phyloP scores from a whole-genome alignment of 202 grass and related monocot species.

The Schoenoplectus tabernaemontani region DNA sequence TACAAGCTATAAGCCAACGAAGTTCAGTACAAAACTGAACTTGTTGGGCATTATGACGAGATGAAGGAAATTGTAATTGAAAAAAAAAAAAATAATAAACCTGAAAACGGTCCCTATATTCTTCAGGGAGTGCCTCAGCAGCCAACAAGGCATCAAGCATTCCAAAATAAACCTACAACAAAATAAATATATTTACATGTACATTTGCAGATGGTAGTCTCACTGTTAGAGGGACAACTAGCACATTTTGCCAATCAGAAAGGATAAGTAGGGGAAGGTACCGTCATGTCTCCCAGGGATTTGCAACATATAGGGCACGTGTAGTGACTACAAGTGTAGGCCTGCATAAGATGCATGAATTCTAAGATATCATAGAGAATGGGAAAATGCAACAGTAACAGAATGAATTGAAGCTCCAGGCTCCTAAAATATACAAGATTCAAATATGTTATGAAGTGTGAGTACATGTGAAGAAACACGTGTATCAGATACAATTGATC shows the following conservation, averaged over 20 bases:
- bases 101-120: slow-evolving; percentile 80
- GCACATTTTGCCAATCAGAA: background rate
- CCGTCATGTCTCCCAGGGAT: slow-evolving; percentile 94
- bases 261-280: slow-evolving; percentile 21
- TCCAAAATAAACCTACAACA: slow-evolving; percentile 80
- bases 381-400: background rate
- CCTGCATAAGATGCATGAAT: slow-evolving; percentile 35
- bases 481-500: too few species aligned
- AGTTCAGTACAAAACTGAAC: background rate
- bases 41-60: background rate
- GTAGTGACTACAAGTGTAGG: slow-evolving; percentile 93
- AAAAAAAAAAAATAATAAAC: slow-evolving; percentile 36
- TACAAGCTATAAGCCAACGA: background rate
- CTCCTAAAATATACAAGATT: background rate
- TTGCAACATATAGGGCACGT: slow-evolving; percentile 93
- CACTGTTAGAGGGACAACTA: background rate
- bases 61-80: background rate
- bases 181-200: too few species aligned
- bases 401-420: background rate
- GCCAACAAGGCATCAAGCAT: slow-evolving; percentile 96
- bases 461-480: background rate
- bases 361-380: background rate
- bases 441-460: too few species aligned
- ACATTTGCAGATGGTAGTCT: background rate
- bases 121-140: slow-evolving; percentile 85